Evolutionary conservation across 2,329 filamentous ascomycete genomes (phyloP).

Genomic region (Sporothrix phasma): DNA sequence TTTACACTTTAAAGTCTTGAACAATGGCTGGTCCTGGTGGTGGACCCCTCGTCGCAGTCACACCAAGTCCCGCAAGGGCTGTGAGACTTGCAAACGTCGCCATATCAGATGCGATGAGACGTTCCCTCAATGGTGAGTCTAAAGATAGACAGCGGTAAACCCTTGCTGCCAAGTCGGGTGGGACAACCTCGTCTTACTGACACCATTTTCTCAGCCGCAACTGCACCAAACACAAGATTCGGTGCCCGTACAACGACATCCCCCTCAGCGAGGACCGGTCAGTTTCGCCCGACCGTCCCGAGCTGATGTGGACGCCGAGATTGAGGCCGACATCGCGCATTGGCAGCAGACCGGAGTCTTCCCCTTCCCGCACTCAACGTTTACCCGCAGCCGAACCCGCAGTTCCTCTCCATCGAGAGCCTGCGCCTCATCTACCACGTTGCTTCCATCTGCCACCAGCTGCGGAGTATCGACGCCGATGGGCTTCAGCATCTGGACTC

Average conservation of each 20-base stretch:
- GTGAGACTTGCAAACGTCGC: constrained; percentile 93
- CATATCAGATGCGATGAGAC: constrained; percentile 98
- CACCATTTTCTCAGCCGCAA: constrained; percentile 56
- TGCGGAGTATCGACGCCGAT: constrained; percentile 66
- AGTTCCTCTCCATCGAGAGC: constrained; percentile 64
- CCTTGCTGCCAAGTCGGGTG: background rate
- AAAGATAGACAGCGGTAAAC: background rate
- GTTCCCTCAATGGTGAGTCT: constrained; percentile 83
- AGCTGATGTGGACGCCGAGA: constrained; percentile 81
- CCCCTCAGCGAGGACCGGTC: constrained; percentile 55
- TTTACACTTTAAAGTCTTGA: constrained; percentile 23
- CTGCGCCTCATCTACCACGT: constrained; percentile 86
- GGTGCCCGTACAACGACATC: constrained; percentile 94
- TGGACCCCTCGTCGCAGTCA: constrained; percentile 87
- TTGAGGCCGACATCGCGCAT: constrained; percentile 67
- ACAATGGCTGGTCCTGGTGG: constrained; percentile 88
- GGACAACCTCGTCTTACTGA: background rate
- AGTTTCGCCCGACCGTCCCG: constrained; percentile 51
- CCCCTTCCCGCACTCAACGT: constrained; percentile 76
- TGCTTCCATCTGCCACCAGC: constrained; percentile 72
- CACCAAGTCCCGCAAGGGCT: constrained; percentile 97
- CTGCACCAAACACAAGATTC: constrained; percentile 97
- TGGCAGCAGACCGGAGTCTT: constrained; percentile 81
- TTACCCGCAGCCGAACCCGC: constrained; percentile 63
- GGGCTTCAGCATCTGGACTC: constrained; percentile 87